Evolutionary conservation across 169 alveolate genomes (phyloP).

Genomic region (Cryptosporidium muris): DNA sequence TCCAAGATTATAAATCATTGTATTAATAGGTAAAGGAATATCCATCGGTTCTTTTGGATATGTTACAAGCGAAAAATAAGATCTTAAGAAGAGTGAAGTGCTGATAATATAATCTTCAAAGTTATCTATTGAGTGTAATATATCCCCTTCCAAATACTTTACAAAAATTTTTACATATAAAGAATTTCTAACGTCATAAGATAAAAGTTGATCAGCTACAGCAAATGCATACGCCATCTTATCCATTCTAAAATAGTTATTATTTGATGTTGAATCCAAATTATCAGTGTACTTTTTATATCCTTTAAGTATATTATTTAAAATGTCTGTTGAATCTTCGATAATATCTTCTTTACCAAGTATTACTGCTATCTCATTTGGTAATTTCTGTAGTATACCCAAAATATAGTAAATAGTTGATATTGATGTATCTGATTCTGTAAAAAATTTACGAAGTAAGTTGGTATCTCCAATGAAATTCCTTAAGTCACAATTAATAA

Average conservation of each 20-base stretch:
- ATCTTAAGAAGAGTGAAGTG: conserved; percentile 26
- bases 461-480: conserved; percentile 8
- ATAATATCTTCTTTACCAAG: conserved; percentile 50
- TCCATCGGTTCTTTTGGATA: conserved; percentile 32
- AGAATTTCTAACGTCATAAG: conserved; percentile 14
- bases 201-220: conserved; percentile 17
- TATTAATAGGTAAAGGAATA: conserved; percentile 27
- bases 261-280: background rate
- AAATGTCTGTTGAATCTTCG: conserved; percentile 43
- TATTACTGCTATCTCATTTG: conserved; percentile 13
- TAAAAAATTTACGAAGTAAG: conserved; percentile 24
- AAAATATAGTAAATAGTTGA: conserved; percentile 25
- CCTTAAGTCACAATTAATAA: conserved; percentile 46
- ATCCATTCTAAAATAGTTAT: background rate
- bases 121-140: background rate
- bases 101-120: conserved; percentile 23
- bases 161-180: conserved; percentile 5
- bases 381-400: conserved; percentile 24
- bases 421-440: conserved; percentile 16
- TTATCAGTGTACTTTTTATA: background rate
- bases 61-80: conserved; percentile 26
- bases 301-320: conserved; percentile 23
- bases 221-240: conserved; percentile 39
- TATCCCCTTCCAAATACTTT: conserved; percentile 10
- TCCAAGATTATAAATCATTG: conserved; percentile 35